Conservation (phyloP, 1,284 basidiomycete species). For the Sporisorium scitamineum region DNA sequence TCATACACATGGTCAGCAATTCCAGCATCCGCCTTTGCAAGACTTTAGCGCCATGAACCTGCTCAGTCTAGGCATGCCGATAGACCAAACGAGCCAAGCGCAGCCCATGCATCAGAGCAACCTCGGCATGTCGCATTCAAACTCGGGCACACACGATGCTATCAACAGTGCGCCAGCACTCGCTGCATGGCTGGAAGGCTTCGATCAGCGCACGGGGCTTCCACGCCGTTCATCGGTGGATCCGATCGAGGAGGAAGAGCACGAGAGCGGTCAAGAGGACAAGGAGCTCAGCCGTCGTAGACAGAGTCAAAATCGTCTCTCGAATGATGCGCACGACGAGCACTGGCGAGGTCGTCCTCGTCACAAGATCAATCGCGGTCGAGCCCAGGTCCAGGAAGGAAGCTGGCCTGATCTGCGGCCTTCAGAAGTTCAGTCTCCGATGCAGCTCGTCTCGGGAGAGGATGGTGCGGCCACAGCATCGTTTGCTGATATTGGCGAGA, state of each 20-base stretch:
- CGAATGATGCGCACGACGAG: constrained; percentile 36
- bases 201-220: constrained; percentile 51
- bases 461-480: constrained; percentile 17
- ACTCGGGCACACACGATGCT: constrained; percentile 19
- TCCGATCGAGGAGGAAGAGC: constrained; percentile 54
- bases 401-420: constrained; percentile 44
- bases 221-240: constrained; percentile 53
- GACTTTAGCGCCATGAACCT: constrained; percentile 51
- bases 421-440: constrained; percentile 44
- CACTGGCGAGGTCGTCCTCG: constrained; percentile 39
- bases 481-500: constrained; percentile 39
- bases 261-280: constrained; percentile 41
- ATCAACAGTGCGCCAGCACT: constrained; percentile 28
- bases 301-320: constrained; percentile 20
- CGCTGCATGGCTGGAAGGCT: constrained; percentile 49
- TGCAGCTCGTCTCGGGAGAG: constrained; percentile 34
- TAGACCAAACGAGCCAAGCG: constrained; percentile 11
- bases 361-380: constrained; percentile 29
- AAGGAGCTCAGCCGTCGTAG: constrained; percentile 45
- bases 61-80: constrained; percentile 44
- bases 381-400: constrained; percentile 29
- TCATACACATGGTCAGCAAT: constrained; percentile 16
- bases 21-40: constrained; percentile 28
- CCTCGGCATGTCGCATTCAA: constrained; percentile 22
- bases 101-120: constrained; percentile 26